phyloP scores from a whole-genome alignment of 2,329 filamentous ascomycete species.

The Phaeosphaeria sp. region DNA sequence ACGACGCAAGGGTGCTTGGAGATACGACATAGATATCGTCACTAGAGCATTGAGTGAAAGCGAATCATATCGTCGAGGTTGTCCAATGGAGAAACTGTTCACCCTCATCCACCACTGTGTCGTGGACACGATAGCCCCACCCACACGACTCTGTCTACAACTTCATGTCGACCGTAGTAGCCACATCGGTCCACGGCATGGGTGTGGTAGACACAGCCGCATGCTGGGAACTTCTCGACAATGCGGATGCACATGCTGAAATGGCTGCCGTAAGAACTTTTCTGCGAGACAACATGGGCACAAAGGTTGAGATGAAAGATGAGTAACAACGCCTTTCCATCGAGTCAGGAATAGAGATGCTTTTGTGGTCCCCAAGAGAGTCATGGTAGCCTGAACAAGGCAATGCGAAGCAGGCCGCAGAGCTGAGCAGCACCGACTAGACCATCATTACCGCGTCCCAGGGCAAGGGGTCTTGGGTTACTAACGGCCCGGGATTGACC shows the following conservation, averaged over 20 bases:
- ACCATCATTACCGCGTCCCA: not conserved
- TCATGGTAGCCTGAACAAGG: not conserved
- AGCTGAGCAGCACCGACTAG: not conserved
- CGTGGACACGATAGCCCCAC: constrained; percentile 37
- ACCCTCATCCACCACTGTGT: constrained; percentile 15
- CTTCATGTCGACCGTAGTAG: constrained; percentile 38
- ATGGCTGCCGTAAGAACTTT: not conserved
- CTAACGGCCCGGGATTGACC: constrained; percentile 4
- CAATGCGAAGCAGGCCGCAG: not conserved
- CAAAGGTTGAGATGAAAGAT: not conserved
- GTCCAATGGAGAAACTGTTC: not conserved
- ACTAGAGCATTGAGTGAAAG: too few species aligned
- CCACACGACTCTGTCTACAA: constrained; percentile 39
- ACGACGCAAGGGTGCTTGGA: too few species aligned
- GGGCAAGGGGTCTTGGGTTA: constrained; percentile 1
- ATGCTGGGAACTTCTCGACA: constrained; percentile 46
- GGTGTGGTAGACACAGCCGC: constrained; percentile 45
- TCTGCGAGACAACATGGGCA: not conserved
- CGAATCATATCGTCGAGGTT: not conserved
- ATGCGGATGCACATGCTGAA: constrained; percentile 44
- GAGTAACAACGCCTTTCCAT: not conserved
- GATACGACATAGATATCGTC: too few species aligned
- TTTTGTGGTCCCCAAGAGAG: not conserved
- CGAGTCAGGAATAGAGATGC: not conserved
- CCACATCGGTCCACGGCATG: constrained; percentile 46